Conservation (phyloP, 1,139 yeast species). For the Yamadazyma friedrichii region DNA sequence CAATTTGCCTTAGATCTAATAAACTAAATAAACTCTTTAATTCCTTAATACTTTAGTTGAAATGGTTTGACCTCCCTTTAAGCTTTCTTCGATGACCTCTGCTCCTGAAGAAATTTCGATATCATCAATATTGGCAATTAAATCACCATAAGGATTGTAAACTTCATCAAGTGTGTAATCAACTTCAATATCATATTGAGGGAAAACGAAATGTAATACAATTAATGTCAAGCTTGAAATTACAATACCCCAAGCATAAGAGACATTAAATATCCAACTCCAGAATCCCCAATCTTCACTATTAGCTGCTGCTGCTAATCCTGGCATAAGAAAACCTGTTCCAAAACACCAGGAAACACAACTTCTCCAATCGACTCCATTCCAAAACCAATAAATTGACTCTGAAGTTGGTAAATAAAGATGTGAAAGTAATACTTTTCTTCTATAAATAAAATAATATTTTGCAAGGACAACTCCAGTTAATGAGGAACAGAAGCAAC, state of each 20-base stretch:
- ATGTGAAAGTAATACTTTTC: constrained; percentile 13
- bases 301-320: constrained; percentile 6
- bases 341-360: constrained; percentile 22
- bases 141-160: constrained; percentile 6
- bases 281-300: constrained; percentile 11
- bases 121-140: not conserved
- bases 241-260: constrained; percentile 14
- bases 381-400: constrained; percentile 19
- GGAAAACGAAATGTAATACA: constrained; percentile 13
- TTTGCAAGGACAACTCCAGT: constrained; percentile 16
- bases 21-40: no score
- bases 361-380: constrained; percentile 36
- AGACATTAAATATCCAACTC: constrained; percentile 14
- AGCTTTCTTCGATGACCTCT: not conserved
- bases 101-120: not conserved
- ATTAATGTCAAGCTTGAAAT: constrained; percentile 10
- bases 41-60: no score
- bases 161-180: constrained; percentile 3
- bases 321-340: constrained; percentile 8
- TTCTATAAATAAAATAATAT: constrained; percentile 14
- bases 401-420: constrained; percentile 11
- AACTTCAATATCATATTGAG: constrained; percentile 7
- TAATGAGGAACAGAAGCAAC: constrained; percentile 15
- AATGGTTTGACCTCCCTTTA: not conserved
- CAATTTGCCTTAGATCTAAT: no score